Conservation (phyloP, 371 early-diverging fungal species). For the Mucor circinelloides region DNA sequence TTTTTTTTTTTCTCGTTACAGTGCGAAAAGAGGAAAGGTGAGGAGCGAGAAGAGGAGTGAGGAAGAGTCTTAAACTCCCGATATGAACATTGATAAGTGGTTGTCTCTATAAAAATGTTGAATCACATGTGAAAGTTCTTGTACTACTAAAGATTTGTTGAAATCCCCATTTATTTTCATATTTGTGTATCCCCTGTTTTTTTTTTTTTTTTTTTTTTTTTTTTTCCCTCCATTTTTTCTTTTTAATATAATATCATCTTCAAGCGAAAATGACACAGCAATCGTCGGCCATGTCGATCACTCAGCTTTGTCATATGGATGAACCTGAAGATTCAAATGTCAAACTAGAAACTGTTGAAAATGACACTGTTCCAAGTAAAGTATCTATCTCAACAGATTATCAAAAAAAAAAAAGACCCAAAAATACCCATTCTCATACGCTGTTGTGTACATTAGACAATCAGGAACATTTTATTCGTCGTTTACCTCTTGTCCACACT, state of each 20-base stretch:
- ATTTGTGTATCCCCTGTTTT: not conserved
- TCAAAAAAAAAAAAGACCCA: not conserved
- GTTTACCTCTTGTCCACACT: slow-evolving; percentile 80
- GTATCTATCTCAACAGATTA: not conserved
- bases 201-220: not conserved
- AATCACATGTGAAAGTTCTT: not conserved
- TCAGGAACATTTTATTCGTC: slow-evolving; percentile 61
- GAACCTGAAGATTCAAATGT: not conserved
- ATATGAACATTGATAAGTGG: not conserved
- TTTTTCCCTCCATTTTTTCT: slow-evolving; percentile 9
- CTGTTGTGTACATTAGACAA: not conserved
- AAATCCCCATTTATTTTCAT: slow-evolving; percentile 2
- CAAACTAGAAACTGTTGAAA: not conserved
- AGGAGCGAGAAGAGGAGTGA: not conserved
- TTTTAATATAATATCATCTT: not conserved
- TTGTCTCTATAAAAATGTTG: not conserved
- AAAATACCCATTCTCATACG: not conserved
- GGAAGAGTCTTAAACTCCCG: not conserved
- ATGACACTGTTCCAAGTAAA: not conserved
- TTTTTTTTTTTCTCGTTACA: not conserved
- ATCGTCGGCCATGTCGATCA: slow-evolving; percentile 40
- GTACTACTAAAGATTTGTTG: not conserved
- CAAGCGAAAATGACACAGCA: slow-evolving; percentile 8
- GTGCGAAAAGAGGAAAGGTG: not conserved
- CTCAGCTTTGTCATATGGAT: slow-evolving; percentile 25